A percentile compares a stretch with the other conserved stretches of the same genome.
phyloP scores from a whole-genome alignment of 108 stramenopile genomes.

The Skeletonema marinoi region DNA sequence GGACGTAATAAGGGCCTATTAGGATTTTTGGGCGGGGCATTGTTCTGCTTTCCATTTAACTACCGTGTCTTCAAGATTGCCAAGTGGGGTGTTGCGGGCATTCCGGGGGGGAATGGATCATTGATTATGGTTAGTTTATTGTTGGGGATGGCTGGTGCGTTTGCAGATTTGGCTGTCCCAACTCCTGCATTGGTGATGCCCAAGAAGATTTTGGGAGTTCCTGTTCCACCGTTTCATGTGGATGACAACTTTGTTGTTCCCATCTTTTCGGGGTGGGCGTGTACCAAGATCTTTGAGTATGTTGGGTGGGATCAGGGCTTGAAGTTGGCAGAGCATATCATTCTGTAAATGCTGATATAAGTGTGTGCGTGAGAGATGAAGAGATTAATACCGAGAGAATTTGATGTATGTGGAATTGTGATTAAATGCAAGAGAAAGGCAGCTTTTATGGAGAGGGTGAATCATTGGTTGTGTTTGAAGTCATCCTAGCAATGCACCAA shows the following conservation, averaged over 20 bases:
- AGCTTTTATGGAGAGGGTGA: neutral
- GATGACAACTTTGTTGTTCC: slow-evolving; percentile 88
- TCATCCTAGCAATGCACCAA: neutral
- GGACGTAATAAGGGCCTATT: slow-evolving; percentile 88
- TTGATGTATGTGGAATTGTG: neutral
- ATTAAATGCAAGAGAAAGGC: neutral
- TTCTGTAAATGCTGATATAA: slow-evolving; percentile 19
- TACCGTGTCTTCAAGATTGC: slow-evolving; percentile 67
- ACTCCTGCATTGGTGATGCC: slow-evolving; percentile 81
- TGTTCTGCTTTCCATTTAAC: slow-evolving; percentile 80
- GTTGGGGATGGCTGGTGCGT: slow-evolving; percentile 78
- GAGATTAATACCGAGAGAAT: neutral
- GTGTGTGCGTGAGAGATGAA: too few relatives aligned
- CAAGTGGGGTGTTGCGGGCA: slow-evolving; percentile 41
- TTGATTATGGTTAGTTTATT: slow-evolving; percentile 53
- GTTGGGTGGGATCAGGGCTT: slow-evolving; percentile 54
- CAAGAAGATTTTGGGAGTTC: slow-evolving; percentile 66
- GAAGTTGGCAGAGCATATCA: slow-evolving; percentile 49
- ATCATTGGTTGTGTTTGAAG: neutral
- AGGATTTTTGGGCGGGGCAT: slow-evolving; percentile 81
- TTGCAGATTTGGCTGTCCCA: slow-evolving; percentile 88
- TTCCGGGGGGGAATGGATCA: slow-evolving; percentile 39
- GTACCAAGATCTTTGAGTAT: slow-evolving; percentile 60
- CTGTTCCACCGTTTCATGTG: slow-evolving; percentile 86
- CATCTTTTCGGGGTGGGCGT: slow-evolving; percentile 70